These are phyloP conservation scores for Diaporthe caulivora DNA, from an alignment of 2,329 filamentous ascomycete genomes.

Conservation along the genomic window DNA sequence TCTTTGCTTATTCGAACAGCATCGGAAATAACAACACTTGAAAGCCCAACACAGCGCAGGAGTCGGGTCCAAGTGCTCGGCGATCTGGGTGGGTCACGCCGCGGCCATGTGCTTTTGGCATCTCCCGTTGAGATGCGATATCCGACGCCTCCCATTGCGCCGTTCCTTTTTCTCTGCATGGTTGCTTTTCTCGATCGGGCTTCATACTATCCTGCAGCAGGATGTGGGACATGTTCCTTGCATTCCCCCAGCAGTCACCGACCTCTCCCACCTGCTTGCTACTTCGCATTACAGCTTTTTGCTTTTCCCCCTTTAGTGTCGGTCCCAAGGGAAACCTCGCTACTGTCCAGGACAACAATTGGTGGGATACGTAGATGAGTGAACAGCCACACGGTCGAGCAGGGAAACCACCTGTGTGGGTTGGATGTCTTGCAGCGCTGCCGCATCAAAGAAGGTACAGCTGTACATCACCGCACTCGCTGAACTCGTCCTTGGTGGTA, in stretches of 20 bases:
- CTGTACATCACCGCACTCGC: constrained; percentile 4
- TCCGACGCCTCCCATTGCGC: background rate
- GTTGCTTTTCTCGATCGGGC: constrained; percentile 18
- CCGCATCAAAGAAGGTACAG: background rate
- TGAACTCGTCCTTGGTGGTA: background rate
- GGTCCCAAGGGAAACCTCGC: constrained; percentile 12
- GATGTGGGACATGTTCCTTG: constrained; percentile 22
- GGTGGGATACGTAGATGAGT: constrained; percentile 18
- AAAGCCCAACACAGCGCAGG: background rate
- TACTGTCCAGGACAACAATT: constrained; percentile 14
- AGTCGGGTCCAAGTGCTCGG: constrained; percentile 11
- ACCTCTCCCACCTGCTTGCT: constrained; percentile 12
- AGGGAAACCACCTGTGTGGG: background rate
- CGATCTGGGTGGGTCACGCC: constrained; percentile 3
- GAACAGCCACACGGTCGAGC: constrained; percentile 30
- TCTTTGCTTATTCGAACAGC: constrained; percentile 14
- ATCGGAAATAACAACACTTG: background rate
- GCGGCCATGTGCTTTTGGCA: constrained; percentile 27
- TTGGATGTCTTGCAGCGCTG: constrained; percentile 4
- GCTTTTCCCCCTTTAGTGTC: constrained; percentile 9
- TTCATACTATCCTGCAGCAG: constrained; percentile 8
- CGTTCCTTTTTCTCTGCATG: constrained; percentile 13
- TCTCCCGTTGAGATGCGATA: constrained; percentile 25
- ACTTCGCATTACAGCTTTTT: constrained; percentile 25
- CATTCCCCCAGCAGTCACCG: constrained; percentile 25